Percentiles rank a stretch among this genome's conserved stretches.
phyloP scores from a whole-genome alignment of 1,139 yeast species.

The Sugiyamaella paludigena region DNA sequence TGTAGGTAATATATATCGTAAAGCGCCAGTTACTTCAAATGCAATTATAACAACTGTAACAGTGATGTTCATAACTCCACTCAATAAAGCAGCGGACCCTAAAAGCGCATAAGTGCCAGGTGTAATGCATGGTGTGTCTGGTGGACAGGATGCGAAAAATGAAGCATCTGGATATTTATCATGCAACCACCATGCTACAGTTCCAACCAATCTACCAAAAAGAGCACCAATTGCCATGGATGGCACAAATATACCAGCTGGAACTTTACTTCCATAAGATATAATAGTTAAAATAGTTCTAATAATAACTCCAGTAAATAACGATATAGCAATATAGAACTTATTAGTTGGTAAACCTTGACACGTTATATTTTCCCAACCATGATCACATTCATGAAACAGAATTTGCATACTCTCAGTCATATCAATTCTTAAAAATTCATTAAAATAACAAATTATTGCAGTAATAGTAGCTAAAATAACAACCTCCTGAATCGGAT shows the following conservation, averaged over 20 bases:
- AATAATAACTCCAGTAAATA: conserved; percentile 68
- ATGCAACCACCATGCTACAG: conserved; percentile 59
- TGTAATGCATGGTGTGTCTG: conserved; percentile 59
- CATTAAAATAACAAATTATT: conserved; percentile 75
- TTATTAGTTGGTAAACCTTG: conserved; percentile 21
- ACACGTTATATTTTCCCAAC: conserved; percentile 30
- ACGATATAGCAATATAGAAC: conserved; percentile 43
- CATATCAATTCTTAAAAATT: conserved; percentile 82
- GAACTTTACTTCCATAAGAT: conserved; percentile 89
- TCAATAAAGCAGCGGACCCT: conserved; percentile 94
- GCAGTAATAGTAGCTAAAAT: conserved; percentile 69
- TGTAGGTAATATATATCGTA: conserved; percentile 85
- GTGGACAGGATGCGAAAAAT: conserved; percentile 47
- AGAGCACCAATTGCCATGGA: conserved; percentile 97
- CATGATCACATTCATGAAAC: conserved; percentile 69
- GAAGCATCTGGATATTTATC: conserved; percentile 43
- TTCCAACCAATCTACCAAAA: conserved; percentile 83
- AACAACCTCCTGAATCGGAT: conserved; percentile 70
- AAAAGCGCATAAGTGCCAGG: conserved; percentile 95
- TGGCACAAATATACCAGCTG: conserved; percentile 95
- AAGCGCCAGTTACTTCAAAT: conserved; percentile 97
- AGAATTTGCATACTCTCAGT: conserved; percentile 89
- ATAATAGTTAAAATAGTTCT: conserved; percentile 71
- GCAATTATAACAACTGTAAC: conserved; percentile 94
- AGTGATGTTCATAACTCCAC: conserved; percentile 92